Conservation (phyloP, 768 basidiomycete species). For the Termitomyces sp. region DNA sequence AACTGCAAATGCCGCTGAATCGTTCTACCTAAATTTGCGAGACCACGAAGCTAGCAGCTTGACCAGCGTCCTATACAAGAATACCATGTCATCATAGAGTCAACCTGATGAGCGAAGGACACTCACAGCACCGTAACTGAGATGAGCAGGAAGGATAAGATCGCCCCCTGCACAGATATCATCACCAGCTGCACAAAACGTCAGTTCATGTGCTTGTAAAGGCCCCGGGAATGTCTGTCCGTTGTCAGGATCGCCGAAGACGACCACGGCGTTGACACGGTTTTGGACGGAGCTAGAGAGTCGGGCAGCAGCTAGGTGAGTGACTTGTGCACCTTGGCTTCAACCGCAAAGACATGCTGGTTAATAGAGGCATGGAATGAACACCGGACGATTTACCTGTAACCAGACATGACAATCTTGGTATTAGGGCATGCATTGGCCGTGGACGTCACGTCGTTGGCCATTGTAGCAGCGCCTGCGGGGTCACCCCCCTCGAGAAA, state of each 20-base stretch:
- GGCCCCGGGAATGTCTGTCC: constrained; percentile 16
- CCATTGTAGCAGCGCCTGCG: constrained; percentile 29
- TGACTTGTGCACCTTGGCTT: constrained; percentile 30
- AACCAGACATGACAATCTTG: constrained; percentile 28
- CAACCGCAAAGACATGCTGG: background rate
- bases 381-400: constrained; percentile 18
- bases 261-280: constrained; percentile 18
- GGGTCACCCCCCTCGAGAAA: constrained; percentile 33
- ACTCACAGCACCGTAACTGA: constrained; percentile 17
- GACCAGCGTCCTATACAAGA: background rate
- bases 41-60: constrained; percentile 3
- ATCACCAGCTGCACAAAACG: constrained; percentile 18
- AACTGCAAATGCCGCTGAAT: background rate
- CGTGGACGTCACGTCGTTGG: constrained; percentile 20
- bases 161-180: constrained; percentile 16
- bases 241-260: constrained; percentile 20
- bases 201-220: constrained; percentile 8
- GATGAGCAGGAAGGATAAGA: constrained; percentile 15
- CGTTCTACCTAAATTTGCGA: background rate
- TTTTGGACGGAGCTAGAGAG: constrained; percentile 21
- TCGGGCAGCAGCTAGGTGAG: constrained; percentile 28
- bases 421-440: constrained; percentile 26
- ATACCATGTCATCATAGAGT: background rate
- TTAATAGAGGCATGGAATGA: background rate
- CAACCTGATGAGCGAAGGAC: background rate